A percentile compares a stretch with the other conserved stretches of the same genome.
These are phyloP conservation scores for Lenzites betulinus DNA, from an alignment of 768 basidiomycete genomes.

Conservation along the genomic window DNA sequence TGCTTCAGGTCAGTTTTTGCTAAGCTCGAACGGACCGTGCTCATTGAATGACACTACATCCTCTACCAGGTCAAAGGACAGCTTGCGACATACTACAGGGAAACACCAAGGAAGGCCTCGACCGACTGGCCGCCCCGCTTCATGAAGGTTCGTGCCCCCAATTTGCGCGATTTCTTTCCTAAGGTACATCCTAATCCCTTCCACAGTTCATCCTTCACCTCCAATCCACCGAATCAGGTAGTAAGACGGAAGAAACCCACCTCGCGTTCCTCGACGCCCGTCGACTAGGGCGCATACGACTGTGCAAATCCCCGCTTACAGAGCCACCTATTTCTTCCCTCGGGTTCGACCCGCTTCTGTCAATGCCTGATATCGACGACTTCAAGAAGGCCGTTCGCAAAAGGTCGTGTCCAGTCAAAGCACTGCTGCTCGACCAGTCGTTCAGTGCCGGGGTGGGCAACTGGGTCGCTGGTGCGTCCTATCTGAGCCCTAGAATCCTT, in stretches of 20 bases:
- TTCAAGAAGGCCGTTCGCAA: conserved; percentile 52
- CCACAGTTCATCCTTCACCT: conserved; percentile 66
- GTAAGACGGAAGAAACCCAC: conserved; percentile 44
- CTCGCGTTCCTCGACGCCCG: conserved; percentile 75
- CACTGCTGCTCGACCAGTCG: conserved; percentile 75
- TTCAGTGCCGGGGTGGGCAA: conserved; percentile 84
- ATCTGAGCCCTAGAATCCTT: not conserved
- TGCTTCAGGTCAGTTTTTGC: conserved; percentile 53
- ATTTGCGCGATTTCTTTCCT: not conserved
- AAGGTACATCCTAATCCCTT: not conserved
- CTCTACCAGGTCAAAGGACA: conserved; percentile 50
- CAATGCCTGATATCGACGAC: conserved; percentile 57
- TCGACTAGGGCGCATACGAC: conserved; percentile 68
- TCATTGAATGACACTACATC: not conserved
- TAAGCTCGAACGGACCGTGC: not conserved
- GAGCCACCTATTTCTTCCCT: conserved; percentile 73
- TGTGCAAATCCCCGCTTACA: conserved; percentile 53
- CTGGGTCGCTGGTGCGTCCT: conserved; percentile 68
- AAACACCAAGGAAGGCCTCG: conserved; percentile 41
- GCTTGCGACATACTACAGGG: conserved; percentile 50
- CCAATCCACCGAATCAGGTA: conserved; percentile 32
- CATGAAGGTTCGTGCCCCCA: conserved; percentile 49
- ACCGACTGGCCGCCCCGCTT: conserved; percentile 66
- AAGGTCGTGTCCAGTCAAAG: conserved; percentile 68
- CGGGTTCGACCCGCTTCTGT: conserved; percentile 77